Percentiles rank a stretch among this genome's conserved stretches.
Evolutionary conservation across 176 grass and related monocot species (phyloP).

Genomic region (Themeda triandra): DNA sequence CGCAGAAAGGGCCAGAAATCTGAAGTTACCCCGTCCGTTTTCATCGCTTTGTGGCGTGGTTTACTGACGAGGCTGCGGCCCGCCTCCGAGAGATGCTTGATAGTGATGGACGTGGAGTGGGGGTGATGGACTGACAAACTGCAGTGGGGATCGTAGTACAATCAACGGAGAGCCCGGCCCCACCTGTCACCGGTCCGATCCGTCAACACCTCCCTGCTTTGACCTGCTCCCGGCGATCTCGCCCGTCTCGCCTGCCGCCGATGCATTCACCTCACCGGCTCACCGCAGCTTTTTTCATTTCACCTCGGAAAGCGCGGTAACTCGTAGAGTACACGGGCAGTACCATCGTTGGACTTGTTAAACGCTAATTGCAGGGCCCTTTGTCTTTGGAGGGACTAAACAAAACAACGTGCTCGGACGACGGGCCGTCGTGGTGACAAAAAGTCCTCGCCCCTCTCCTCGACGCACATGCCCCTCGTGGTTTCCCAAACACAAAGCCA

Average conservation of each 20-base stretch:
- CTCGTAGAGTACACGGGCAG: neutral
- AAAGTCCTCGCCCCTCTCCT: neutral
- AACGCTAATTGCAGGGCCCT: neutral
- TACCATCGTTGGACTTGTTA: neutral
- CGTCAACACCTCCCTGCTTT: constrained; percentile 17
- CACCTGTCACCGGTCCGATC: neutral
- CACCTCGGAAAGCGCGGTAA: neutral
- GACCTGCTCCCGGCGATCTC: too few relatives aligned
- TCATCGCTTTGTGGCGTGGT: too few relatives aligned
- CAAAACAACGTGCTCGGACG: constrained; percentile 1
- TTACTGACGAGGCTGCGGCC: too few relatives aligned
- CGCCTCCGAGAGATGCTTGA: too few relatives aligned
- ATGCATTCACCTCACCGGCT: too few relatives aligned
- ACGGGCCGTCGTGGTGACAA: constrained; percentile 1
- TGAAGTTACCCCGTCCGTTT: too few relatives aligned
- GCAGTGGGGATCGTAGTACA: neutral
- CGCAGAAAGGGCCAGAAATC: too few relatives aligned
- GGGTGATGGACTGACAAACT: neutral
- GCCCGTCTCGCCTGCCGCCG: too few relatives aligned
- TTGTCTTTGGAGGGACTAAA: neutral
- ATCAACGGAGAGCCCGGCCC: neutral
- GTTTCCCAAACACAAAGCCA: neutral
- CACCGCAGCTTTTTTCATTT: neutral
- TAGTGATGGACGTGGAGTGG: too few relatives aligned
- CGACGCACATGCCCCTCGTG: neutral